These are phyloP conservation scores for Xenoacremonium recifei DNA, from an alignment of 2,329 filamentous ascomycete species.

Conservation along the genomic window DNA sequence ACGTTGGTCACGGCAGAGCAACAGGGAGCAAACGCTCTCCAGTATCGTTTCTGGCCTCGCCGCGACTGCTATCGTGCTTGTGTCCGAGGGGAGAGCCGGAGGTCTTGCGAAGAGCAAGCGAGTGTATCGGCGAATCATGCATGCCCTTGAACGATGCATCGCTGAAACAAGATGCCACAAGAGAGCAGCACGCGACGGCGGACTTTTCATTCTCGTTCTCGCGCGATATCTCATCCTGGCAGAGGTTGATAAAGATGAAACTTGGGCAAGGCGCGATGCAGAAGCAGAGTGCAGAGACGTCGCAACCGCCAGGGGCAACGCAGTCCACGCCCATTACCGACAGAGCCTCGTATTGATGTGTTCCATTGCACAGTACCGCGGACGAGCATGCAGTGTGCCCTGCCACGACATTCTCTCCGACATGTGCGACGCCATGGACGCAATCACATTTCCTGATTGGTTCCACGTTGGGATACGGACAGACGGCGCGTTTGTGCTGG, in stretches of 20 bases:
- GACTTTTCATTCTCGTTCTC: constrained; percentile 24
- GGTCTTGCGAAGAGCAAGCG: neutral
- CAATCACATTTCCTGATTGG: constrained; percentile 29
- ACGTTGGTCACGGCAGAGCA: constrained; percentile 1
- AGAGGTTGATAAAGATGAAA: constrained; percentile 10
- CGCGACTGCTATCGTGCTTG: constrained; percentile 22
- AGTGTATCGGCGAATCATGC: constrained; percentile 22
- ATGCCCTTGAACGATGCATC: constrained; percentile 25
- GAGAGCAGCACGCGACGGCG: constrained; percentile 9
- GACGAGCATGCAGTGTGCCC: constrained; percentile 38
- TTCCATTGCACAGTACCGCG: constrained; percentile 46
- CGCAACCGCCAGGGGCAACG: constrained; percentile 9
- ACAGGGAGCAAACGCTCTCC: constrained; percentile 26
- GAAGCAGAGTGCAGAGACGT: constrained; percentile 20
- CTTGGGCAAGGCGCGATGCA: constrained; percentile 14
- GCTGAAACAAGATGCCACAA: constrained; percentile 12
- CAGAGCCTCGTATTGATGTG: constrained; percentile 39
- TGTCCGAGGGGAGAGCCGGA: constrained; percentile 2
- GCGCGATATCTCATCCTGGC: constrained; percentile 27
- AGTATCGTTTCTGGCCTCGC: constrained; percentile 29
- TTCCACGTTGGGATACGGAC: constrained; percentile 38
- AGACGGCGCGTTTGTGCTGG: constrained; percentile 50
- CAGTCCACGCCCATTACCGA: constrained; percentile 20
- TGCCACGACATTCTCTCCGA: constrained; percentile 36
- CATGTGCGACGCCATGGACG: constrained; percentile 41